Conservation (phyloP, 2,329 filamentous ascomycete species). For the Aspergillus terreus region DNA sequence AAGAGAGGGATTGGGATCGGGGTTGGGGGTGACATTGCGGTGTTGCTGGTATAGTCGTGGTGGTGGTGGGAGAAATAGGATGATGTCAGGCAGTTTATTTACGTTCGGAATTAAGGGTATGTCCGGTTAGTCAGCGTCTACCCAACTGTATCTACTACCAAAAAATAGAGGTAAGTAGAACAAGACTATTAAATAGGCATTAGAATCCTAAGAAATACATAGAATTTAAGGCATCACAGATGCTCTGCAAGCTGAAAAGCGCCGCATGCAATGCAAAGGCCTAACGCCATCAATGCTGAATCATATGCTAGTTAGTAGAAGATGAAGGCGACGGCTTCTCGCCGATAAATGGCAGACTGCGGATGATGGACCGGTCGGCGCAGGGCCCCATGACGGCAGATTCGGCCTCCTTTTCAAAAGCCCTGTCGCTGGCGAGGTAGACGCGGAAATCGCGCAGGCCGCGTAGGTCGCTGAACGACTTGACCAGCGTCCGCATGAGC, state of each 20-base stretch:
- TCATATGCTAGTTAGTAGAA: no score
- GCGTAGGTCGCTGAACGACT: conserved; percentile 15
- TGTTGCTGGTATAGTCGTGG: neutral
- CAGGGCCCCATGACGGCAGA: conserved; percentile 11
- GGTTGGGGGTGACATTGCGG: neutral
- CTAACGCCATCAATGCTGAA: no score
- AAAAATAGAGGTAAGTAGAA: no score
- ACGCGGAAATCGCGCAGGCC: conserved; percentile 18
- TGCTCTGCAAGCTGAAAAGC: no score
- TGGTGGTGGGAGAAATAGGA: neutral
- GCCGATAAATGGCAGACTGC: neutral
- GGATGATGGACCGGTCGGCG: neutral
- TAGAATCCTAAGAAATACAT: no score
- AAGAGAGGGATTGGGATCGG: conserved; percentile 38
- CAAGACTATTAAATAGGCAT: no score
- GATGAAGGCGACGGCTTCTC: neutral
- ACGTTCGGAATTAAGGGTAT: no score
- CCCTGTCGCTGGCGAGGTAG: conserved; percentile 16
- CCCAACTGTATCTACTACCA: no score
- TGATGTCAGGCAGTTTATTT: neutral
- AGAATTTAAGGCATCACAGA: no score
- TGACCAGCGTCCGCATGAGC: conserved; percentile 17
- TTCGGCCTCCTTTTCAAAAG: conserved; percentile 17
- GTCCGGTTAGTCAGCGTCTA: no score
- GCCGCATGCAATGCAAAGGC: no score